Base-by-base conservation (phyloP, 2,329 filamentous ascomycete genomes). In the Paraconiothyrium sp. region DNA sequence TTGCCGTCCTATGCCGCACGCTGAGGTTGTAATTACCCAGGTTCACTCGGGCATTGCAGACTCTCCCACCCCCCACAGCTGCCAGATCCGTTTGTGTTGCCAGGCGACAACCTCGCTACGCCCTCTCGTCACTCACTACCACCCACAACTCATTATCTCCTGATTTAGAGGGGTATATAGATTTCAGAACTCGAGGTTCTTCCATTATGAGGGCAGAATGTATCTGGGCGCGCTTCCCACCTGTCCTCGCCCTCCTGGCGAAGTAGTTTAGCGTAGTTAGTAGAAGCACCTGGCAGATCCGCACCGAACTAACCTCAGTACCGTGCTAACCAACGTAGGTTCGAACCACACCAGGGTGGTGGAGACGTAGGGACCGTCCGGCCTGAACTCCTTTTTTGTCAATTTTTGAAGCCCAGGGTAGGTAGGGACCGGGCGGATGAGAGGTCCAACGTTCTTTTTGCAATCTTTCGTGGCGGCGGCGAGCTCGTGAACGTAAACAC, bases 201-300 rank as follows among this genome's bases (percentile, higher is more conserved):
- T 13, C 16, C 27, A 44, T 35, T 39, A 30, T 3, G 10, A 48
- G 46, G 46, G 4, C 30, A 48, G 46, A 48, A 48, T 48, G 46
- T 16, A 48, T 16, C 5, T 48, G 46, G 46, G 46, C 8, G 11
- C 24, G 46, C 46, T n/a, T 48, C 46, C 46, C 46, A 48, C 46
- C 46, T 48, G 30, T 16, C 46, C 24, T 44, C 14, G 39, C 13
- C 39, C 39, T 54, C 22, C 7, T 34, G 35, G 37, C 20, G 34
- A 24, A 43, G 1, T n/a, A 30, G 27, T 6, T 13, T 39, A 22
- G 49, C 20, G 32, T 54, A 43, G 22, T 10, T 24, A 1, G 3
- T 52, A 10, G 8, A 13, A 7, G 51, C 35, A 54, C 52, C 52
- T 46, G 39, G 52, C 39, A 46, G 39, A 55, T 55, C 39, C 27